Evolutionary conservation across 176 grass and related monocot species (phyloP), one percentile per base, ranked within the genome.

Genomic region (Carex scoparia): DNA sequence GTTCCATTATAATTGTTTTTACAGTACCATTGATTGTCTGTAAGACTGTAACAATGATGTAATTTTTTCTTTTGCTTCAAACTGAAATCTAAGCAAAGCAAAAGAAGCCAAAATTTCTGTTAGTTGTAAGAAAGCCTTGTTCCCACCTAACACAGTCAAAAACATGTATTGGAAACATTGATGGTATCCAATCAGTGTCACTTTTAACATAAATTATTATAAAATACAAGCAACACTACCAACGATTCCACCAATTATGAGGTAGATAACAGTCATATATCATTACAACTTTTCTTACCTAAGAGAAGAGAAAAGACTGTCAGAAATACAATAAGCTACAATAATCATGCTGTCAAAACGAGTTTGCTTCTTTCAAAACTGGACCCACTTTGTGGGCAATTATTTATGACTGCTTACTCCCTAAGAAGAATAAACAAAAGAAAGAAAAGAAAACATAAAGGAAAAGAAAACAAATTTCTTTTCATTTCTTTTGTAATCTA

Each of bases 401-500:
- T 58, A 79, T 79, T 79, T 10, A 35, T 28, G 38, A 72, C 14
- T 44, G 7, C 35, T 65, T 72, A 46, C 37, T 72, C 30, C 30
- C 13, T 58, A 13, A 79, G 4, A 35, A 32, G 28, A 78, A 57
- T 56, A 2, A 30, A 77, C 19, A 76, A 27, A 63, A 63, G 61
- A 28, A 28, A 63, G 0, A 27, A 55, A 27, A 18, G 12, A 76
- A 76, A 76, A 15, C 10, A 76, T 67, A 82, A 23, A 37, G 44
- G 19, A 65, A 66, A 82, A 49, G 23, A 54, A 67, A 69, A 83
- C 7, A 81, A 28, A 13, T 15, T 16, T 83, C 2, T 42, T 54
- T 77, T 81, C 65, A 28, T 88, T 91, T 91, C 86, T 97, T 97
- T 80, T 87, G 81, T 88, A 99, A 84, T 42, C 90, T 92, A 63